A percentile compares a stretch with the other conserved stretches of the same genome.
phyloP scores from a whole-genome alignment of 2,329 filamentous ascomycete species.

The Nemania abortiva region DNA sequence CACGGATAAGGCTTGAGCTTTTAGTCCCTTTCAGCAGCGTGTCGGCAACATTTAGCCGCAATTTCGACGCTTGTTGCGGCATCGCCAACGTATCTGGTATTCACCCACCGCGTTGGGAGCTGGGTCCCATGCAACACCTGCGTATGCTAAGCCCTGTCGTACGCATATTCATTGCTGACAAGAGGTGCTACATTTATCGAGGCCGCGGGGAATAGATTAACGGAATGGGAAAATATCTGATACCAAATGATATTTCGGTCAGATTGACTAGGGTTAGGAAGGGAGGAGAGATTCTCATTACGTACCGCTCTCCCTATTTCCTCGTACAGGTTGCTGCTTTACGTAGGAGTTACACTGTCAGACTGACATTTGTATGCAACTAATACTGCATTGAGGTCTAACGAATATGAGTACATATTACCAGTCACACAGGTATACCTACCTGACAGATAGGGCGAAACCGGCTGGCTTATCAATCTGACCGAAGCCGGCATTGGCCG shows the following conservation, averaged over 20 bases:
- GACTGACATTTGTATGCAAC: constrained; percentile 4
- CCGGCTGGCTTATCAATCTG: constrained; percentile 28
- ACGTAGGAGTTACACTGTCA: neutral
- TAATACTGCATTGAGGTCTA: constrained; percentile 13
- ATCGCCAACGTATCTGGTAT: constrained; percentile 1
- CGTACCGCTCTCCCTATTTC: neutral
- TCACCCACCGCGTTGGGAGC: neutral
- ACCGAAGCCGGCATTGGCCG: constrained; percentile 17
- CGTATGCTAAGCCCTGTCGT: constrained; percentile 6
- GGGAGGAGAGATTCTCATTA: neutral
- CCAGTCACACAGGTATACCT: neutral
- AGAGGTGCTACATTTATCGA: neutral
- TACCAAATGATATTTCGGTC: constrained; percentile 3
- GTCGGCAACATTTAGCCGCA: constrained; percentile 14
- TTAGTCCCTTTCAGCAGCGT: neutral
- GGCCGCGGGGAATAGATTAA: constrained; percentile 6
- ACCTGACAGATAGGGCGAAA: constrained; percentile 1
- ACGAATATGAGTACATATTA: neutral
- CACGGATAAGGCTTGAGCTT: neutral
- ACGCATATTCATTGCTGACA: constrained; percentile 1
- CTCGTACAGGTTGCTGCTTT: constrained; percentile 13
- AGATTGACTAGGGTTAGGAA: neutral
- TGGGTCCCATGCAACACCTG: neutral
- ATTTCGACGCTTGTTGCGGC: constrained; percentile 28
- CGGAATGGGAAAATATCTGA: neutral